Conservation (phyloP, 2,329 filamentous ascomycete species). For the Magnaporthiopsis rhizophila region DNA sequence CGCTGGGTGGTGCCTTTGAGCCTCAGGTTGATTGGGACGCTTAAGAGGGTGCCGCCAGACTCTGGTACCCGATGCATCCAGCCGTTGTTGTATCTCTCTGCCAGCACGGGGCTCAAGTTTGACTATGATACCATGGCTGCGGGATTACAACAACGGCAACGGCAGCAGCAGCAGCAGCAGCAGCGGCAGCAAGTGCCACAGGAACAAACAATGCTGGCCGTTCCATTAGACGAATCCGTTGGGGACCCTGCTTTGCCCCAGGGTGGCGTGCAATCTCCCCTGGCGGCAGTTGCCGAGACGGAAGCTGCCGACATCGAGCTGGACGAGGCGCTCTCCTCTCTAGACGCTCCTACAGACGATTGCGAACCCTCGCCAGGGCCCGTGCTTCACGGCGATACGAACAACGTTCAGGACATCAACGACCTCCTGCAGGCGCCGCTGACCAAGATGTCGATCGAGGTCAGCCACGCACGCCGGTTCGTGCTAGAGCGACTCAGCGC, state of each 20-base stretch:
- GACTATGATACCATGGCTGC: neutral
- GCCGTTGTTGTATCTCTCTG: slow-evolving; percentile 16
- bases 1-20: slow-evolving; percentile 11
- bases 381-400: neutral
- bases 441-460: slow-evolving; percentile 8
- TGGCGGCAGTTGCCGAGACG: too few species aligned
- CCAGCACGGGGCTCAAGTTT: slow-evolving; percentile 13
- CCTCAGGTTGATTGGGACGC: slow-evolving; percentile 12
- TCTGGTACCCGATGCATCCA: slow-evolving; percentile 18
- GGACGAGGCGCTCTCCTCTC: neutral
- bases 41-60: slow-evolving; percentile 13
- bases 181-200: neutral
- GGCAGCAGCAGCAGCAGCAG: neutral
- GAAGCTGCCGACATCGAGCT: neutral
- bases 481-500: slow-evolving; percentile 26
- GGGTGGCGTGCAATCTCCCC: too few species aligned
- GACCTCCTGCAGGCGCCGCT: neutral
- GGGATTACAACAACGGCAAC: neutral
- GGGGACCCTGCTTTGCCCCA: neutral
- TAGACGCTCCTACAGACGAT: neutral
- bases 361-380: neutral
- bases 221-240: neutral
- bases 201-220: neutral
- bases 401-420: neutral
- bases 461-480: slow-evolving; percentile 28